Evolutionary conservation across 2,329 filamentous ascomycete genomes (phyloP).

Genomic region (Talaromyces albobiverticillius): DNA sequence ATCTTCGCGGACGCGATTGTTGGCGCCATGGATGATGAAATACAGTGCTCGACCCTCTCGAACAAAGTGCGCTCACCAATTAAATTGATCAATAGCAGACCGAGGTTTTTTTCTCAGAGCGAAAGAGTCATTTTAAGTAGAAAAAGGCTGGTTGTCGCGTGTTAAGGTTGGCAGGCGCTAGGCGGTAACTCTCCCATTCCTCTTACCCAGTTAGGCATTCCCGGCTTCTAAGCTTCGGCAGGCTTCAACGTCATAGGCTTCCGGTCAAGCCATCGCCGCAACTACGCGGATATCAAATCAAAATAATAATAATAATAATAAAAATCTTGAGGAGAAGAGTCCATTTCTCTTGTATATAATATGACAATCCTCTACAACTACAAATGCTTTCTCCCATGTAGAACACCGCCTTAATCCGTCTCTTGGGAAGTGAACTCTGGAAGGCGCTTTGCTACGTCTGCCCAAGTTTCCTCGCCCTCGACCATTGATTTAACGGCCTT

Average conservation of each 20-base stretch:
- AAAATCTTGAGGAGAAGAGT: too few species aligned
- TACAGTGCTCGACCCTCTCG: background rate
- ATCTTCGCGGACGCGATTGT: conserved; percentile 53
- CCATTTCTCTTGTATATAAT: background rate
- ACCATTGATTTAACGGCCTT: conserved; percentile 66
- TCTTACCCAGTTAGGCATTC: too few species aligned
- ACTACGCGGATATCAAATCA: too few species aligned
- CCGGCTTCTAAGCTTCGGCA: too few species aligned
- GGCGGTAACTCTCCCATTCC: too few species aligned
- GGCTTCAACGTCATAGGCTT: too few species aligned
- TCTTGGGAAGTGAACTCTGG: conserved; percentile 81
- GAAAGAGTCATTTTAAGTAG: too few species aligned
- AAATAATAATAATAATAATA: too few species aligned
- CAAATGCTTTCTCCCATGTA: background rate
- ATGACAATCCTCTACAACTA: background rate
- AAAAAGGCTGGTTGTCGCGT: too few species aligned
- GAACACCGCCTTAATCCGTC: conserved; percentile 38
- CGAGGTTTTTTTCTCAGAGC: too few species aligned
- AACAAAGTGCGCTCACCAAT: background rate
- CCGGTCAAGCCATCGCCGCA: too few species aligned
- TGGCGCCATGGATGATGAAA: conserved; percentile 35
- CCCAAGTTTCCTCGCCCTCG: conserved; percentile 63
- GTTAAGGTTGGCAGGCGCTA: too few species aligned
- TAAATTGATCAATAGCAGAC: background rate
- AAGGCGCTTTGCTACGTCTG: conserved; percentile 71